Conservation (phyloP, 2,329 filamentous ascomycete species). For the Ilyonectria sp. region DNA sequence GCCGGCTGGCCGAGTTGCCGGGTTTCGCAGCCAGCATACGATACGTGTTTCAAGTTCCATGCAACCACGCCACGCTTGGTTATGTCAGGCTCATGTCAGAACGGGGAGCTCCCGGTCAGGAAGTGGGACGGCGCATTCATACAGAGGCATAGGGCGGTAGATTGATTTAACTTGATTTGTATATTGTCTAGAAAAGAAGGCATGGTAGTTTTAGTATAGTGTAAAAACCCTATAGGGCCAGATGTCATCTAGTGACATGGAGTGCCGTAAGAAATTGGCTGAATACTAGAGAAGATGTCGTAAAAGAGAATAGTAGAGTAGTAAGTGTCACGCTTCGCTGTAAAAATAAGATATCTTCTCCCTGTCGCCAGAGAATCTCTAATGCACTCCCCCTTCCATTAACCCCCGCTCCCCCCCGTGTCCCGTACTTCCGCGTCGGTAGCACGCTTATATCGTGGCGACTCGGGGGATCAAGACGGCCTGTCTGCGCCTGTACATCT, state of each 20-base stretch:
- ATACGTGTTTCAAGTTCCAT: slow-evolving; percentile 41
- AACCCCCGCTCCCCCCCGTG: not conserved
- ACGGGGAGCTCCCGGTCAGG: not conserved
- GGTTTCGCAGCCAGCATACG: slow-evolving; percentile 30
- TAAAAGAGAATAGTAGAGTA: slow-evolving; percentile 23
- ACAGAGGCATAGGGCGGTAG: too few relatives aligned
- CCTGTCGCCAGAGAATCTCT: slow-evolving; percentile 8
- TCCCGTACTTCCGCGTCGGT: not conserved
- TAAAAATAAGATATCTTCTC: slow-evolving; percentile 33
- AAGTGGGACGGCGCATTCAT: not conserved
- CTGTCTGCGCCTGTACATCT: slow-evolving; percentile 68
- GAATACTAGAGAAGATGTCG: slow-evolving; percentile 40
- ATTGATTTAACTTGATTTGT: not conserved
- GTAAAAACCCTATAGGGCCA: slow-evolving; percentile 40
- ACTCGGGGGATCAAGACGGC: slow-evolving; percentile 32
- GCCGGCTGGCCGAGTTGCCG: slow-evolving; percentile 29
- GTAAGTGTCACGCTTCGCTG: slow-evolving; percentile 29
- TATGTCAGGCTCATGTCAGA: slow-evolving; percentile 19
- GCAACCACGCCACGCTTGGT: slow-evolving; percentile 30
- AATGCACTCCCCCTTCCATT: slow-evolving; percentile 22
- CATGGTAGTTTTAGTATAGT: slow-evolving; percentile 23
- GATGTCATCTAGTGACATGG: slow-evolving; percentile 44
- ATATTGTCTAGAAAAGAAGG: slow-evolving; percentile 8
- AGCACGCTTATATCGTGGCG: slow-evolving; percentile 31
- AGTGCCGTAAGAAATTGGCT: slow-evolving; percentile 40